These are phyloP conservation scores for Cercospora sojina DNA, from an alignment of 2,329 filamentous ascomycete genomes.

Conservation along the genomic window DNA sequence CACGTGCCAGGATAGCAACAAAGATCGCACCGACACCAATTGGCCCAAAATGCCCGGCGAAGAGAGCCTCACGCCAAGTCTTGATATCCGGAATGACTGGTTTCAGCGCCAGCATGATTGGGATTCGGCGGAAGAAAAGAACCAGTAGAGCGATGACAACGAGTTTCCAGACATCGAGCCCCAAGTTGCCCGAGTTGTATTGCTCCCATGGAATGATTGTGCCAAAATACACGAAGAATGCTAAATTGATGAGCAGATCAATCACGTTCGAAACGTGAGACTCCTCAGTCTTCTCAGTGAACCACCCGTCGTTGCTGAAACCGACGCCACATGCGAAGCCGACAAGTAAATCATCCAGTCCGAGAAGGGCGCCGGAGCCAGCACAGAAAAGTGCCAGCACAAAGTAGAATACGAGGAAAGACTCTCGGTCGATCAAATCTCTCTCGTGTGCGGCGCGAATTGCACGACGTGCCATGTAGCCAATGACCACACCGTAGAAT, in stretches of 20 bases:
- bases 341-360: constrained; percentile 89
- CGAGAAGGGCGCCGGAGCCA: constrained; percentile 85
- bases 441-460: constrained; percentile 84
- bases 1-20: constrained; percentile 84
- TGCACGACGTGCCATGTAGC: constrained; percentile 84
- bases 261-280: constrained; percentile 99
- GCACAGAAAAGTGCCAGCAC: constrained; percentile 94
- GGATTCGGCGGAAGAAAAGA: constrained; percentile 91
- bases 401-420: constrained; percentile 98
- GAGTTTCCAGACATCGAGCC: constrained; percentile 81
- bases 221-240: constrained; percentile 97
- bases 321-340: constrained; percentile 96
- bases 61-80: constrained; percentile 95
- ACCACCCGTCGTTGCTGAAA: constrained; percentile 99
- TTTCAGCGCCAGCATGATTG: constrained; percentile 88
- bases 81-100: constrained; percentile 95
- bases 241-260: constrained; percentile 91
- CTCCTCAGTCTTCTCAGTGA: constrained; percentile 95
- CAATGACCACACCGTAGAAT: constrained; percentile 80
- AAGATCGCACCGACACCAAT: constrained; percentile 98
- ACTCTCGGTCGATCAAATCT: constrained; percentile 90
- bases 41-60: constrained; percentile 95
- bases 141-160: constrained; percentile 93
- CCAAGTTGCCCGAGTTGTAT: constrained; percentile 72
- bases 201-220: constrained; percentile 95